phyloP scores from a whole-genome alignment of 2,329 filamentous ascomycete species.

The Polytolypa hystricis region DNA sequence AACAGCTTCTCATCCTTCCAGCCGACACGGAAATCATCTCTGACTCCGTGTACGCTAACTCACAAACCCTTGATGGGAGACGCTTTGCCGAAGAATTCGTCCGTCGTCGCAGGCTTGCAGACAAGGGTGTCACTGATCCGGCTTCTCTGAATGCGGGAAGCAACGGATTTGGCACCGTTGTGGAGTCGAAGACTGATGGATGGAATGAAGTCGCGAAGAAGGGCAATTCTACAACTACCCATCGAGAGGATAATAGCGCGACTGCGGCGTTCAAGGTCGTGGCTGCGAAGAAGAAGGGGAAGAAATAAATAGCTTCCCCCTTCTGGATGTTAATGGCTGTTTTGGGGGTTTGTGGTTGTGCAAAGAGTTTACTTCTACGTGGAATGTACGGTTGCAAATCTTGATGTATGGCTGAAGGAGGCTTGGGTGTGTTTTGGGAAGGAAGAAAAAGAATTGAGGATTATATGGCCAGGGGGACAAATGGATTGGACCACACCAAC shows the following conservation, averaged over 20 bases:
- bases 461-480: too few species aligned
- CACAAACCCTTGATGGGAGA: constrained; percentile 79
- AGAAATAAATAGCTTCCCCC: constrained; percentile 57
- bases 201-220: constrained; percentile 99
- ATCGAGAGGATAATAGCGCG: constrained; percentile 37
- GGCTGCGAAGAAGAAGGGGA: constrained; percentile 77
- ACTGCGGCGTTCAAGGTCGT: constrained; percentile 76
- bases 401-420: too few species aligned
- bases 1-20: constrained; percentile 63
- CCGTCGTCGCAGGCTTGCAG: constrained; percentile 81
- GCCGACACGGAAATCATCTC: constrained; percentile 71
- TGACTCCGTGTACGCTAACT: constrained; percentile 78
- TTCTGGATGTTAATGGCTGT: too few species aligned
- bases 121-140: constrained; percentile 67
- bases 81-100: constrained; percentile 94
- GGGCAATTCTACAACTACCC: constrained; percentile 43
- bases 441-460: too few species aligned
- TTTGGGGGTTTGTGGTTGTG: neutral
- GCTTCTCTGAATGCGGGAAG: constrained; percentile 43
- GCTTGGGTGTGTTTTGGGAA: too few species aligned
- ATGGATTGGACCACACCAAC: too few species aligned
- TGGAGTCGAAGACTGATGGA: constrained; percentile 49
- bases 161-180: constrained; percentile 31
- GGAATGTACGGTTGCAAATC: too few species aligned
- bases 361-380: too few species aligned